phyloP scores from a whole-genome alignment of 2,329 filamentous ascomycete species.

The Aspergillus viridinutans region DNA sequence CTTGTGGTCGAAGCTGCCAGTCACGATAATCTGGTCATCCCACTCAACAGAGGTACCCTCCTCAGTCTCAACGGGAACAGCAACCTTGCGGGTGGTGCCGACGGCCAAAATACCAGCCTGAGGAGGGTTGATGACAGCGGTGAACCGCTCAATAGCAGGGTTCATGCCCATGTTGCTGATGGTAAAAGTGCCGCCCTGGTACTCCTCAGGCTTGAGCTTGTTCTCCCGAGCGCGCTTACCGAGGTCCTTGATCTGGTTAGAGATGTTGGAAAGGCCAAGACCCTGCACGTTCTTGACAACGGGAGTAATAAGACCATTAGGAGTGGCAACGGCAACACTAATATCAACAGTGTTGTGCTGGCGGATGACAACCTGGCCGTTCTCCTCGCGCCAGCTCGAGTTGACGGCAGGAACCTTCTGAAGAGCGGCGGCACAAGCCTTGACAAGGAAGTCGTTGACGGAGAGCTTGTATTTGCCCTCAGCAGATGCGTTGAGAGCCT shows the following conservation, averaged over 20 bases:
- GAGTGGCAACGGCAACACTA: constrained; percentile 91
- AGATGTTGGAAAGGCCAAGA: constrained; percentile 85
- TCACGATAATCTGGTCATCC: constrained; percentile 96
- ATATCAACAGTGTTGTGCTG: constrained; percentile 92
- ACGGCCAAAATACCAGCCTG: constrained; percentile 94
- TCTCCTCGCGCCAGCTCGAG: constrained; percentile 81
- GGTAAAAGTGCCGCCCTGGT: constrained; percentile 97
- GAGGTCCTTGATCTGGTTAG: constrained; percentile 85
- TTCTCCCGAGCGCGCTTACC: constrained; percentile 93
- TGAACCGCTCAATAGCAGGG: constrained; percentile 90
- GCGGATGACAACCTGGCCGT: constrained; percentile 74
- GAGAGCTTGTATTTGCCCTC: constrained; percentile 98
- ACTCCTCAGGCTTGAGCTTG: constrained; percentile 99
- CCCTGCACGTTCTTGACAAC: constrained; percentile 87
- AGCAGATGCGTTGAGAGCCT: constrained; percentile 81
- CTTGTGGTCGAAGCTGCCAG: constrained; percentile 97
- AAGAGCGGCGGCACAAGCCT: constrained; percentile 83
- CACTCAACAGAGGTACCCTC: constrained; percentile 78
- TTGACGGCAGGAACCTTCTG: constrained; percentile 95
- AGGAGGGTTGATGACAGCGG: constrained; percentile 97
- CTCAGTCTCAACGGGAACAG: constrained; percentile 78
- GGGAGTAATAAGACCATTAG: constrained; percentile 90
- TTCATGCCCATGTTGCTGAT: constrained; percentile 99
- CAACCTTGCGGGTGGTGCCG: constrained; percentile 92
- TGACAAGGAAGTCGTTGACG: constrained; percentile 99